Evolutionary conservation across 441 rosid species (phyloP), one percentile per base, ranked within the genome.

Genomic region (Populus hybrid): DNA sequence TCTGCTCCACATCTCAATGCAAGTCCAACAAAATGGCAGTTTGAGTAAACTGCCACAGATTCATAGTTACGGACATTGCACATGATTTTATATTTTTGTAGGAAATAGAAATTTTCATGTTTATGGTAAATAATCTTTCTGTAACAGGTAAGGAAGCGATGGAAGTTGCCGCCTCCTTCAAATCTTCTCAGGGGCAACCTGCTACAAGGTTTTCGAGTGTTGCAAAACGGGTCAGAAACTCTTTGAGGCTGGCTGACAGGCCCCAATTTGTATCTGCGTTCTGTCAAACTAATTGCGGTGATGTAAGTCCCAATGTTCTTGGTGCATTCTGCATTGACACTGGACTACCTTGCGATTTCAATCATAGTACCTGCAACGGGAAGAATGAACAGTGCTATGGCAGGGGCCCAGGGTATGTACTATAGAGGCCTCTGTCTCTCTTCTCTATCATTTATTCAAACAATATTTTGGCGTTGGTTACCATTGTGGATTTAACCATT

Each of bases 241-340:
- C 88, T 82, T 84, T 89, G 74, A 89, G 92, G 88, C 85, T 86
- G 67, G 87, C 93, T 69, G 91, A 90, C 76, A 92, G 67, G 76
- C 98, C 98, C 72, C 86, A 77, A 73, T 93, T 93, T 88, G 95
- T 95, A 67, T 90, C 98, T 82, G 97, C 97, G 21, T 95, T 95
- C 86, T 95, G 98, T 81, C 99, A 95, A 81, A 79, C 95, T 16
- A 95, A 93, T 83, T 95, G 98, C 81, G 99, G 99, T 38, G 99
- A 95, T 87, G 96, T 95, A 78, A 95, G 96, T 82, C 99, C 99
- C 63, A 95, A 95, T 80, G 90, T 92, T 81, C 96, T 92, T 40
- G 96, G 99, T 76, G 92, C 98, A 80, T 93, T 95, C 86, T 95
- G 99, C 80, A 76, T 50, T 14, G 96, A 95, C 90, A 88, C 93